Evolutionary conservation across 2,329 filamentous ascomycete genomes (phyloP), one percentile per base, ranked within the genome.

Genomic region (Trichoderma hamatum): DNA sequence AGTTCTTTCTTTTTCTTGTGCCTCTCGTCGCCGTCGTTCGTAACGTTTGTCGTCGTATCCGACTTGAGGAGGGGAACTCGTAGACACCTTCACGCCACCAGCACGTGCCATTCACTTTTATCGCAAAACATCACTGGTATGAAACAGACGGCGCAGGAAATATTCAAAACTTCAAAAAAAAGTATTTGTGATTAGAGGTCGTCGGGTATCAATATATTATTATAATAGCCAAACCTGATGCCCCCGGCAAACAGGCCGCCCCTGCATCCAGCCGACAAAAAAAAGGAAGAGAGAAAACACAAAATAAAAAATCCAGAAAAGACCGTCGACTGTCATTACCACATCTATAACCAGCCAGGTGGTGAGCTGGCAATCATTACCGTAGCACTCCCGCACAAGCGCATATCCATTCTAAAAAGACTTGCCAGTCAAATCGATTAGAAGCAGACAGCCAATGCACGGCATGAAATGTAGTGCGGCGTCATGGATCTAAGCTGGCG

Each of bases 191-290:
- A 69, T 63, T 68, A 54, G 54, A 70, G 68, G 68, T 46, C 30
- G 69, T 58, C 65, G 69, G 69, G 69, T 70, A 70, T 70, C 69
- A 70, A 70, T 64, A 68, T 52, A 68, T 68, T 64, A 70, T 49
- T 55, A 69, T 61, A 67, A 70, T 68, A 68, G 66, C 66, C 69
- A 70, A 70, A 67, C 61, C 61, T 60, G 55, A 62, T 49, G 46
- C 56, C 56, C 63, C 46, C 21, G 51, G 21, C 62, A 43, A 62
- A 56, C 36, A 67, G 56, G 68, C 24, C 61, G 56, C 34, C 43
- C 58, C 68, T 67, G 49, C 55, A 52, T 67, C 55, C 63, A 67
- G 43, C 55, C 55, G 32, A 67, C 55, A 46, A 66, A 58, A 59
- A 65, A 61, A 26, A 34, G 32, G 49, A 39, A 24, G 16, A 24